These are phyloP conservation scores for Pneumocystis sp. DNA, from an alignment of 1,139 yeast species.

Conservation along the genomic window DNA sequence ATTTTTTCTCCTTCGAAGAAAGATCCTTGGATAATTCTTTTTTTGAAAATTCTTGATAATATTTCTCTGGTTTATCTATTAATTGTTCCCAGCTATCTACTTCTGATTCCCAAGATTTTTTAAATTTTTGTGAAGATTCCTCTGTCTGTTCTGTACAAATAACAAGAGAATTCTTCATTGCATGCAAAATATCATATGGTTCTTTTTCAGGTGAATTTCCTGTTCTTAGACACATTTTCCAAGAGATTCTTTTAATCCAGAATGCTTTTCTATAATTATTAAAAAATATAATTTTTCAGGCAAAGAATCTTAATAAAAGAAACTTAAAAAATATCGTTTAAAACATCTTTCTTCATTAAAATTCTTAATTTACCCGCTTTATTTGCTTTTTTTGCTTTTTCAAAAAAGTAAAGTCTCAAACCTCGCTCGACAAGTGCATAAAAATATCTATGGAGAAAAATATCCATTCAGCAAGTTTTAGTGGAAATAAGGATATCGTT, in stretches of 20 bases:
- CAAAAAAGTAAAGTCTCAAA: background rate
- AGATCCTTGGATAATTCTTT: background rate
- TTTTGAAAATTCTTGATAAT: background rate
- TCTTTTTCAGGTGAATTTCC: background rate
- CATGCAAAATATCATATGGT: background rate
- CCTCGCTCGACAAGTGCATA: background rate
- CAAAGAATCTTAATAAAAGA: background rate
- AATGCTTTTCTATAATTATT: too few species aligned
- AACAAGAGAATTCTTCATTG: background rate
- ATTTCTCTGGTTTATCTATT: background rate
- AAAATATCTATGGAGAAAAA: background rate
- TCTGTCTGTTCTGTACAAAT: background rate
- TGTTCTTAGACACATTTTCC: background rate
- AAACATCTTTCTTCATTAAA: background rate
- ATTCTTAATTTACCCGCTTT: background rate
- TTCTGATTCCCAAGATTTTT: background rate
- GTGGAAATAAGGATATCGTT: background rate
- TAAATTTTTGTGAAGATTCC: background rate
- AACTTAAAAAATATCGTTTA: background rate
- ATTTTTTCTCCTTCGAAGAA: background rate
- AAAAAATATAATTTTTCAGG: background rate
- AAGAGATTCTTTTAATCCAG: background rate
- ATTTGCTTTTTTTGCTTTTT: background rate
- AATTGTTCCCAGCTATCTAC: background rate
- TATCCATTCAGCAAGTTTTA: background rate